Evolutionary conservation across 495 filamentous ascomycete species (phyloP), one percentile per base, ranked within the genome.

Genomic region (Aspergillus sclerotioniger): DNA sequence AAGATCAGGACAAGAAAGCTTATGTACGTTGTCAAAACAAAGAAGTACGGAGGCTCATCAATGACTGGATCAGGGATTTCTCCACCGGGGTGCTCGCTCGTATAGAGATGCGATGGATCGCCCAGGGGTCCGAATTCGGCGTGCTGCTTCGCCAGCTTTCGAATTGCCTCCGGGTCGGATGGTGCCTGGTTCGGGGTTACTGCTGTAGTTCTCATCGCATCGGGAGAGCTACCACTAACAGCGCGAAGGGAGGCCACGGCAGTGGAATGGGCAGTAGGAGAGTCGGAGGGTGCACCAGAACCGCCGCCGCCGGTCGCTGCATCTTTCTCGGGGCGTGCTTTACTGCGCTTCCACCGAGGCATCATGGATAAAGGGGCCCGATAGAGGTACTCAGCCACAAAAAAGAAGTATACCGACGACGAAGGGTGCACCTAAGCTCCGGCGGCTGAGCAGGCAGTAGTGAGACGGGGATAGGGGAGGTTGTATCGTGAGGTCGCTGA

Each of bases 21-120:
- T 66, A 96, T 84, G 73, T 96, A 96, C 53, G 91, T 96, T n/a
- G 91, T 93, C 60, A 96, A 76, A 61, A 94, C 80, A 67, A 86
- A 91, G 70, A 88, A 94, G 70, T 94, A 94, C 6, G 90, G 89
- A 7, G 91, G 91, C 63, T 95, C 91, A 64, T 96, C 91, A 55
- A 90, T 84, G 50, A 94, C 74, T 0, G 90, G 89, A 12, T 88
- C 80, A 21, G 82, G 78, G 48, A 95, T 82, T 28, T 83, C 80
- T 57, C 81, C 78, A 47, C 89, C 90, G 16, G 81, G 76, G 64
- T 88, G 86, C 62, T 83, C 79, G 70, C 89, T 92, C 56, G 86
- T 83, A 72, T 91, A 91, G 52, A 84, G 80, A 70, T 95, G 91
- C 57, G 73, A 83, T 41, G 77, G 79, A 66, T 85, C 80, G 53